These are phyloP conservation scores for Sclerotinia borealis DNA, from an alignment of 2,329 filamentous ascomycete genomes.

Conservation along the genomic window DNA sequence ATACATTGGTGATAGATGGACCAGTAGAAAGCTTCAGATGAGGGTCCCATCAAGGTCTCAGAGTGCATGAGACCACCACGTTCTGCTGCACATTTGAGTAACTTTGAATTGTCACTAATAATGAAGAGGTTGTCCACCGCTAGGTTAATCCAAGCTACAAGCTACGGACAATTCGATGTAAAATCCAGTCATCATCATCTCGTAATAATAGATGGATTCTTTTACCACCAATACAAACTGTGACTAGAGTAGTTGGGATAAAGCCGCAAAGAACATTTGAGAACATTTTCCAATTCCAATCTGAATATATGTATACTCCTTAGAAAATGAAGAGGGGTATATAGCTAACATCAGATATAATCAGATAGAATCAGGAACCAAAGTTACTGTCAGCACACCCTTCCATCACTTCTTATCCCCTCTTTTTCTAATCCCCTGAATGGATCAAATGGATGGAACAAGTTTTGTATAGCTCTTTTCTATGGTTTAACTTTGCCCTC, in stretches of 20 bases:
- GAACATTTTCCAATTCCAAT: neutral
- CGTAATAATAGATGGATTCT: neutral
- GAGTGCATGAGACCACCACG: constrained; percentile 13
- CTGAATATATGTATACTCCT: too few species aligned
- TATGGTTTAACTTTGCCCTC: neutral
- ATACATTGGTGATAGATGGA: neutral
- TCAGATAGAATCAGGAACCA: neutral
- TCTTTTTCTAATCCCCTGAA: neutral
- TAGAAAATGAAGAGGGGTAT: neutral
- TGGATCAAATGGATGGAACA: constrained; percentile 5
- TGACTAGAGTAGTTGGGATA: neutral
- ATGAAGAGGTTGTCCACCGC: neutral
- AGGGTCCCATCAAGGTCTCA: constrained; percentile 7
- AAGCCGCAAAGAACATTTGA: too few species aligned
- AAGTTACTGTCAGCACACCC: neutral
- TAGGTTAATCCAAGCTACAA: neutral
- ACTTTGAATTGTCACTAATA: constrained; percentile 6
- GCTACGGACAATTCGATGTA: neutral
- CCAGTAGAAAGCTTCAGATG: neutral
- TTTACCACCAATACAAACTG: constrained; percentile 7
- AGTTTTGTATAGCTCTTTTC: too few species aligned
- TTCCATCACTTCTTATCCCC: neutral
- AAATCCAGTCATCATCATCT: neutral
- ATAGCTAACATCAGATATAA: neutral
- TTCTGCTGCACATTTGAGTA: constrained; percentile 12